Evolutionary conservation across 495 filamentous ascomycete genomes (phyloP).

Genomic region (Chaetomium fimeti): DNA sequence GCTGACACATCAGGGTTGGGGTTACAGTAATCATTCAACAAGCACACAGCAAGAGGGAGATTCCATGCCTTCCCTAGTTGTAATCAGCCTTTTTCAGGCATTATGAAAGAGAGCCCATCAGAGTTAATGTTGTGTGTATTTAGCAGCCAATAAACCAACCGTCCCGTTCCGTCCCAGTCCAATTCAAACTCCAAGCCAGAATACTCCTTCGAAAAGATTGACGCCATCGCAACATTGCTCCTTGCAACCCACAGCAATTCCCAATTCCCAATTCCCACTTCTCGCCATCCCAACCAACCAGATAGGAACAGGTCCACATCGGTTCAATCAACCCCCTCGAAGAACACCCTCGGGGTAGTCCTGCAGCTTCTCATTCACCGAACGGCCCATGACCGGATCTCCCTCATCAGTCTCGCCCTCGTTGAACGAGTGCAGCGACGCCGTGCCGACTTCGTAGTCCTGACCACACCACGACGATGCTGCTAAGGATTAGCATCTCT

Average conservation of each 20-base stretch:
- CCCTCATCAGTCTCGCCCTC: constrained; percentile 64
- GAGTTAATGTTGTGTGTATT: background rate
- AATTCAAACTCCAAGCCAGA: background rate
- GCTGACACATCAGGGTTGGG: constrained; percentile 7
- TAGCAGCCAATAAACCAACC: background rate
- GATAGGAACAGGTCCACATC: background rate
- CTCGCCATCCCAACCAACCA: background rate
- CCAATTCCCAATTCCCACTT: background rate
- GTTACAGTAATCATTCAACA: background rate
- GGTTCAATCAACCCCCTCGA: background rate
- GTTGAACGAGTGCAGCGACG: constrained; percentile 74
- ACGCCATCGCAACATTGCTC: too few species aligned
- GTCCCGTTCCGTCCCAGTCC: background rate
- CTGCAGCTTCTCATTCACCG: constrained; percentile 52
- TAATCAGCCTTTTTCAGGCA: too few species aligned
- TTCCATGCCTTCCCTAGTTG: too few species aligned
- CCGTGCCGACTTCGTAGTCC: constrained; percentile 66
- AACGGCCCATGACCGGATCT: constrained; percentile 57
- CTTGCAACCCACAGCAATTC: too few species aligned
- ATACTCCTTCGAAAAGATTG: background rate
- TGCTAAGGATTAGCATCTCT: constrained; percentile 31
- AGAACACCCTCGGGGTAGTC: background rate
- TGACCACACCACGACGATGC: constrained; percentile 80
- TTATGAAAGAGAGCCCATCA: too few species aligned
- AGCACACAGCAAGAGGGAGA: too few species aligned